These are phyloP conservation scores for Gonapodya prolifera DNA, from an alignment of 192 early-diverging fungal species.

Conservation along the genomic window DNA sequence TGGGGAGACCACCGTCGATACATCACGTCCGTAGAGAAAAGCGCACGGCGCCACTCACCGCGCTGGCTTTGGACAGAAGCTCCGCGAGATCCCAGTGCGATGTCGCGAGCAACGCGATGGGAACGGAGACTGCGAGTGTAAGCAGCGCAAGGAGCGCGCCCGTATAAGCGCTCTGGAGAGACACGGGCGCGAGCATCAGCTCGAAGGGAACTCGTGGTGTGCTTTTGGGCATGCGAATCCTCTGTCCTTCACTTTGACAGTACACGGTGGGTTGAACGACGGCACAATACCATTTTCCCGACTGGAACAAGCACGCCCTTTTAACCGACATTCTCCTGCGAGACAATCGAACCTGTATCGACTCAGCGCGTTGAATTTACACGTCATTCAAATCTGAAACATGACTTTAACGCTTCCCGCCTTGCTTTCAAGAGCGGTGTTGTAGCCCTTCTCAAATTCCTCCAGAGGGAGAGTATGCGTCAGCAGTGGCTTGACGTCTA, in stretches of 20 bases:
- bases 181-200: no score
- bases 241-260: no score
- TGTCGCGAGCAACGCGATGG: neutral
- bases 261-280: no score
- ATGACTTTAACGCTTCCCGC: conserved; percentile 2
- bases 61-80: neutral
- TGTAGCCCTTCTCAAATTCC: conserved; percentile 6
- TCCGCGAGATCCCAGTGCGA: neutral
- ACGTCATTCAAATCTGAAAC: neutral
- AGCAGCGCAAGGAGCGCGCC: neutral
- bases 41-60: neutral
- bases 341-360: no score
- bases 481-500: neutral
- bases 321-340: no score
- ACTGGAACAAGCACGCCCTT: no score
- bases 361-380: no score
- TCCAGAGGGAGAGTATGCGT: neutral
- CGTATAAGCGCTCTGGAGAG: neutral
- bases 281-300: no score
- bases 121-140: neutral
- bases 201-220: no score
- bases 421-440: neutral
- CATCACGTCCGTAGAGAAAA: neutral
- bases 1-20: neutral
- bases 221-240: no score